Evolutionary conservation across 176 grass and related monocot species (phyloP), one percentile per base, ranked within the genome.

Genomic region (Raddia guianensis): DNA sequence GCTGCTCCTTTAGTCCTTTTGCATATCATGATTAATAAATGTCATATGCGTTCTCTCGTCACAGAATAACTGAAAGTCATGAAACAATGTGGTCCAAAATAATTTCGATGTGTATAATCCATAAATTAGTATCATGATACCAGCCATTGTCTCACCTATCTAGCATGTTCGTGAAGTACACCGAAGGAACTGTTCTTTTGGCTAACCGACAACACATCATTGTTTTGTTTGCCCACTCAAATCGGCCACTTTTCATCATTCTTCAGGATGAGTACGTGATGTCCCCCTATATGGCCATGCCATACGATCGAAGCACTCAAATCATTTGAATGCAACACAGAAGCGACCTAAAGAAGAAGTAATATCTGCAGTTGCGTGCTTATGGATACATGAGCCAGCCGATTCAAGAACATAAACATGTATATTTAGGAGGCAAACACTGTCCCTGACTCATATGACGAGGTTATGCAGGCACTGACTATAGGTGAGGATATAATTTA

Each of bases 171-270:
- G 44, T 27, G 27, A 27, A 27, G 27, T 27, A 27, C 27, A 27
- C 27, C 27, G 27, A 27, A 27, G 27, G 7, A 37, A 49, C 2
- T 53, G 37, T 40, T 57, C 7, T 13, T 3, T 57, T 40, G 63
- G 76, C 21, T 68, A 62, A 67, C 13, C 43, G 32, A 59, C 45
- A 60, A 42, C 64, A 21, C 9, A 4, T 6, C 18, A 59, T 43
- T 59, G 43, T 44, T 75, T 50, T 67, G 43, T 44, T 75, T 50
- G 54, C 18, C 7, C 18, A 54, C 34, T 69, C 74, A 15, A 78
- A 16, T 19, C 64, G 6, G 49, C 56, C 46, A 19, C 9, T 45
- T 45, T 33, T 72, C 57, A 35, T 57, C 48, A 27, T 21, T 21
- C 3, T 2, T 52, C 37, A 11, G 19, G 67, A 35, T 5, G 9